Evolutionary conservation across 352 stramenopile genomes (phyloP).

Genomic region (Pythium folliculosum): DNA sequence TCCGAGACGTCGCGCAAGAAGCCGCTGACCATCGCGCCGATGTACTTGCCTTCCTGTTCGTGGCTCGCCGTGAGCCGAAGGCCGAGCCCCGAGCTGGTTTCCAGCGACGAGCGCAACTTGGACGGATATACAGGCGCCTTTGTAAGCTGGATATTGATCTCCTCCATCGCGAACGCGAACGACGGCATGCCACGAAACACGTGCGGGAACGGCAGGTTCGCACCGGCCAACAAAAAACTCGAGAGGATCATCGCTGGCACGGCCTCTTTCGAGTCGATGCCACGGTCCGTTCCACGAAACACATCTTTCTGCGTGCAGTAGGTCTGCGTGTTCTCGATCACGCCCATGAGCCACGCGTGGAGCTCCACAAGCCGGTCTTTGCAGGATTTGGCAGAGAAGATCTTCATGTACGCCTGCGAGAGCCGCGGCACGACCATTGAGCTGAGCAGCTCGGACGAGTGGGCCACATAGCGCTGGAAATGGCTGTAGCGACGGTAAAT

Average conservation of each 20-base stretch:
- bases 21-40: conserved; percentile 68
- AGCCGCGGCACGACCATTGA: conserved; percentile 61
- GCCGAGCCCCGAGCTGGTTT: conserved; percentile 52
- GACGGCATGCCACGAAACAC: conserved; percentile 63
- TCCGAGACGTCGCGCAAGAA: conserved; percentile 64
- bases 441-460: conserved; percentile 57
- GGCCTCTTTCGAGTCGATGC: conserved; percentile 38
- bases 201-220: conserved; percentile 74
- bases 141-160: conserved; percentile 66
- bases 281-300: conserved; percentile 14
- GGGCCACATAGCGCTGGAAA: conserved; percentile 76
- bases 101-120: conserved; percentile 63
- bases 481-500: conserved; percentile 86
- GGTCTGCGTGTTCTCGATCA: conserved; percentile 70
- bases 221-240: conserved; percentile 72
- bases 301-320: conserved; percentile 51
- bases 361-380: conserved; percentile 78
- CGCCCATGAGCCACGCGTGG: conserved; percentile 60
- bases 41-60: conserved; percentile 59
- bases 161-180: conserved; percentile 73
- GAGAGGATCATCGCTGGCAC: conserved; percentile 60
- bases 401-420: conserved; percentile 79
- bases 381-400: conserved; percentile 79
- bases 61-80: conserved; percentile 60
- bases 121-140: conserved; percentile 61